Base-by-base conservation (phyloP, 495 filamentous ascomycete genomes). In the Penicillium tannophilum region DNA sequence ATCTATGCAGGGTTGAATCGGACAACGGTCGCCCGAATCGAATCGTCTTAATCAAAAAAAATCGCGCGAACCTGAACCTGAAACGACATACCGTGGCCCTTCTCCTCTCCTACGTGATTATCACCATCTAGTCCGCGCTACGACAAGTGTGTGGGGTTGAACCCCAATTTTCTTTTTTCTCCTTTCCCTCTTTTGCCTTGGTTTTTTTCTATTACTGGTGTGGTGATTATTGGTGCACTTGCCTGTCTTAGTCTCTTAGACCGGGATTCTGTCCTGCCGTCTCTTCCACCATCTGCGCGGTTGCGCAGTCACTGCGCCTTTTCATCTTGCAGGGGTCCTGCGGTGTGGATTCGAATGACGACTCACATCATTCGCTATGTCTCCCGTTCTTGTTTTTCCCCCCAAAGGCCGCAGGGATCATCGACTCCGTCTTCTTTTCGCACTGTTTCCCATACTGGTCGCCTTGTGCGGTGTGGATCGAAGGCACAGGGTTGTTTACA, bases 231-330 rank as follows among this genome's bases (percentile, higher is more conserved):
- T 20, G 5, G 42, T 6, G 42, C 42, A 44, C 16, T 44, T 17
- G 6, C 16, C 42, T 14, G 6, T 12, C 45, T 47, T 47, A 28
- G 45, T 28, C 45, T 24, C 45, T 14, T 6, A 12, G 20, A 47
- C 45, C 45, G 45, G 23, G 45, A 47, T 47, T 28, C 14, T 20
- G n/a, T 24, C 45, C 19, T 12, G 7, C 30, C 16, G 16, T 28
- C 26, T 3, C 24, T 12, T n/a, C 46, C 46, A 49, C 46, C 46
- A 49, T 49, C 30, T n/a, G 26, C 46, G 46, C 46, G 46, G 45
- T 59, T 59, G 56, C 56, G 49, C 56, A 59, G 49, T 59, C n/a
- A 59, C 56, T 58, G 48, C 48, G 56, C 56, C 39, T 53, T 26
- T 26, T 23, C 39, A 45, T 46, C 11, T 47, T 41, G 41, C 56